phyloP scores from a whole-genome alignment of 768 basidiomycete genomes.

The Trametes elegans region DNA sequence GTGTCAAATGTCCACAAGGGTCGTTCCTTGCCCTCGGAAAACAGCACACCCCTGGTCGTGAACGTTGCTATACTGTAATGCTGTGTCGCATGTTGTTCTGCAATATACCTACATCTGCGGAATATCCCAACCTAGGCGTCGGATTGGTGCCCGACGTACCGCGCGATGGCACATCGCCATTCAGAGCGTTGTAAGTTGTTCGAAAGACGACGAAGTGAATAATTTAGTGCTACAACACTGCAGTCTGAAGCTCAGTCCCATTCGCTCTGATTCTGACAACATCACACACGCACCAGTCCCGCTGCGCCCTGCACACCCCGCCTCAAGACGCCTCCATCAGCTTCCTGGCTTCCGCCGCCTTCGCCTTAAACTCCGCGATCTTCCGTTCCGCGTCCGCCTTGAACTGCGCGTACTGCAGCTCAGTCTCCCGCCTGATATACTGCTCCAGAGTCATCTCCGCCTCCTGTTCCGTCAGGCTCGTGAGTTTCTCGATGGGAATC shows the following conservation, averaged over 20 bases:
- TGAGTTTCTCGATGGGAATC: constrained; percentile 25
- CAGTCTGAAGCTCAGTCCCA: neutral
- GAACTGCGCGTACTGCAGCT: constrained; percentile 60
- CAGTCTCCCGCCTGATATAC: constrained; percentile 78
- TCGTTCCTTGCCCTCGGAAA: neutral
- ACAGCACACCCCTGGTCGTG: neutral
- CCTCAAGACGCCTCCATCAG: constrained; percentile 32
- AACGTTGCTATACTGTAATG: neutral
- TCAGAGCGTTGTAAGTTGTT: neutral
- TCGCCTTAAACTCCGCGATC: constrained; percentile 47
- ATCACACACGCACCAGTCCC: constrained; percentile 2
- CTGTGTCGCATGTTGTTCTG: neutral
- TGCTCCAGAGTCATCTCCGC: constrained; percentile 80
- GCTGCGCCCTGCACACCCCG: neutral
- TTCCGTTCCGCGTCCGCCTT: constrained; percentile 48
- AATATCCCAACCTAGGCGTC: too few species aligned
- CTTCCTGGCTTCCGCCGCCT: constrained; percentile 36
- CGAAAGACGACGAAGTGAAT: constrained; percentile 6
- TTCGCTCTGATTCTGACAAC: neutral
- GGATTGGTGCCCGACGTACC: too few species aligned
- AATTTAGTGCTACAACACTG: constrained; percentile 21
- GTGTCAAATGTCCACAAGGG: neutral
- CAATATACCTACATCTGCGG: too few species aligned
- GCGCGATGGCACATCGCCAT: neutral
- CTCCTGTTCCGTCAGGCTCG: constrained; percentile 58